phyloP scores from a whole-genome alignment of 1,284 basidiomycete species.

The Ustilago nuda region DNA sequence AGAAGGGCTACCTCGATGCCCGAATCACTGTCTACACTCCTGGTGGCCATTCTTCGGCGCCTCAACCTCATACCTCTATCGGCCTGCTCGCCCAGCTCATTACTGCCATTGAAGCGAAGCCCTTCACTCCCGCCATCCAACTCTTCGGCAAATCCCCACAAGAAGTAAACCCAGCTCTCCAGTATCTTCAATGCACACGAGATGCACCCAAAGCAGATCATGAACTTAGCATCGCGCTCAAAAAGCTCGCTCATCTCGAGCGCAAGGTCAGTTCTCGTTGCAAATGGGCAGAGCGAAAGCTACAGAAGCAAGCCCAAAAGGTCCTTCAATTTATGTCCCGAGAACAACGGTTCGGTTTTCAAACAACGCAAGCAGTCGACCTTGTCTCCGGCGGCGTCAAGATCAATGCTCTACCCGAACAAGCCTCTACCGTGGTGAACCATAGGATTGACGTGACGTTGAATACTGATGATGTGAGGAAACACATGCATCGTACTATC shows the following conservation, averaged over 20 bases:
- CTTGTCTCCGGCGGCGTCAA: slow-evolving; percentile 78
- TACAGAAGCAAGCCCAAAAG: slow-evolving; percentile 27
- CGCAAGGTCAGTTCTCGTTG: slow-evolving; percentile 1
- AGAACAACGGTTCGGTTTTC: slow-evolving; percentile 71
- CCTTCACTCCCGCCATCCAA: slow-evolving; percentile 70
- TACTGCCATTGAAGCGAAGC: slow-evolving; percentile 74
- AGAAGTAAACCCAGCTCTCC: slow-evolving; percentile 70
- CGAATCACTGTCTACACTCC: slow-evolving; percentile 68
- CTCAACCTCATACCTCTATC: slow-evolving; percentile 74
- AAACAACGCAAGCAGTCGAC: slow-evolving; percentile 80
- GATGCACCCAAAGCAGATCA: slow-evolving; percentile 73
- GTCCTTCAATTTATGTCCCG: slow-evolving; percentile 14
- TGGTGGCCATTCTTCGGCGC: slow-evolving; percentile 78
- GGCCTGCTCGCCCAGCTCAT: slow-evolving; percentile 76
- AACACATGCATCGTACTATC: slow-evolving; percentile 72
- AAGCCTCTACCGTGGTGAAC: slow-evolving; percentile 74
- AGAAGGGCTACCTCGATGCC: slow-evolving; percentile 75
- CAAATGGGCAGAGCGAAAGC: slow-evolving; percentile 6
- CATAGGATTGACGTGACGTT: slow-evolving; percentile 75
- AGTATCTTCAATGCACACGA: slow-evolving; percentile 72
- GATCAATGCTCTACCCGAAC: slow-evolving; percentile 76
- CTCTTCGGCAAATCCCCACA: slow-evolving; percentile 26
- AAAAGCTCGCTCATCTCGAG: slow-evolving; percentile 69
- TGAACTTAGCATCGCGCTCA: slow-evolving; percentile 70
- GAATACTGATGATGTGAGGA: slow-evolving; percentile 71